A percentile compares a stretch with the other conserved stretches of the same genome.
Evolutionary conservation across 78 protist species (phyloP).

Genomic region (Isochrysis galbana): DNA sequence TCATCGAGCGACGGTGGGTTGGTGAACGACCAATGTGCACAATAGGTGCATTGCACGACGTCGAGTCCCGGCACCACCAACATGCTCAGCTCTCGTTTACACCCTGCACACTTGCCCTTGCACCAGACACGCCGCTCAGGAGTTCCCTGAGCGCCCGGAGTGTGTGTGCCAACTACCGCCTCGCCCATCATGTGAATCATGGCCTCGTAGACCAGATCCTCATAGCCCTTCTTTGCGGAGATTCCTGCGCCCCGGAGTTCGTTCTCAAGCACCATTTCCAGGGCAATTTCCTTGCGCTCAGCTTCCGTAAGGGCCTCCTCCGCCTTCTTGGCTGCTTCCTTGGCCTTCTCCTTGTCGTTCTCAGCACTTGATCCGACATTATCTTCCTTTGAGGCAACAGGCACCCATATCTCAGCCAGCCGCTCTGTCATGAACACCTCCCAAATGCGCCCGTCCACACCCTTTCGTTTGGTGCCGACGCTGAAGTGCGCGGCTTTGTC

Average conservation of each 20-base stretch:
- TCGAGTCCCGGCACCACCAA: background rate
- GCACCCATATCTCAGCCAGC: no score
- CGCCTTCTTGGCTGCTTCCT: background rate
- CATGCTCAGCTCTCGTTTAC: background rate
- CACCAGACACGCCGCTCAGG: background rate
- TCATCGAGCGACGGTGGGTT: background rate
- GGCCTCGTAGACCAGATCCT: background rate
- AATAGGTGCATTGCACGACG: background rate
- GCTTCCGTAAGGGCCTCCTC: no score
- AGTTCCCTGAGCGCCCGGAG: background rate
- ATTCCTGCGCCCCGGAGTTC: background rate
- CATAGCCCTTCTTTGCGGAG: constrained; percentile 3
- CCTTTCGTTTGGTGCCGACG: background rate
- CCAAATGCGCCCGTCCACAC: constrained; percentile 2
- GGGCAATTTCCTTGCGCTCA: background rate
- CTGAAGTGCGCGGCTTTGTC: background rate
- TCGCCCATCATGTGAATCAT: background rate
- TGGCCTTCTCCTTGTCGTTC: no score
- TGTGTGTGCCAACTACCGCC: background rate
- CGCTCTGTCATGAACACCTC: no score
- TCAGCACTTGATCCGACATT: background rate
- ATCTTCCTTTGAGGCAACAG: no score
- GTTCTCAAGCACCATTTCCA: background rate
- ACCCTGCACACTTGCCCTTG: background rate
- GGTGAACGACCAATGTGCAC: background rate